Conservation (phyloP, 768 basidiomycete genomes). For the Termitomyces sp. region DNA sequence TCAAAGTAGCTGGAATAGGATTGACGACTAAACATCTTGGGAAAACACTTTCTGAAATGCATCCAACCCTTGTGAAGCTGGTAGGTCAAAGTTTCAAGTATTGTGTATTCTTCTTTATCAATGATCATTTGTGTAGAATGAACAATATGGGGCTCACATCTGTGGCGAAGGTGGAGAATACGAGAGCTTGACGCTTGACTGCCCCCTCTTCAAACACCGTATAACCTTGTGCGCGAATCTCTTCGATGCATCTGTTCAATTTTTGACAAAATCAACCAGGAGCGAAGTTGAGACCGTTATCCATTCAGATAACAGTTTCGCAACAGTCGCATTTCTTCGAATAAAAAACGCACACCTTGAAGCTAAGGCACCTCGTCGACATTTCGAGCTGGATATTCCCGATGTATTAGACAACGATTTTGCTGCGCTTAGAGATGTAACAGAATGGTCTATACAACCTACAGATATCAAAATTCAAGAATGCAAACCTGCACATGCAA, state of each 20-base stretch:
- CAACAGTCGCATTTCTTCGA: conserved; percentile 87
- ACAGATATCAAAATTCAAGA: neutral
- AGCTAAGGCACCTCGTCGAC: conserved; percentile 32
- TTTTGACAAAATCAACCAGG: conserved; percentile 25
- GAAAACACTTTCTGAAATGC: conserved; percentile 67
- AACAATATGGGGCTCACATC: conserved; percentile 81
- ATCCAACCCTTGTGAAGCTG: conserved; percentile 63
- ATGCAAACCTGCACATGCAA: neutral
- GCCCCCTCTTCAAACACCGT: conserved; percentile 77
- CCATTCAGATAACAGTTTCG: conserved; percentile 77
- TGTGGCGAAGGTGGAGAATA: conserved; percentile 99
- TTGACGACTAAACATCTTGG: conserved; percentile 75
- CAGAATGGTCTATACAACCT: conserved; percentile 3
- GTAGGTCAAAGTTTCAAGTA: conserved; percentile 33
- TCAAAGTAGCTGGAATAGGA: conserved; percentile 96
- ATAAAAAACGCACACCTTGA: conserved; percentile 65
- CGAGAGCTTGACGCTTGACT: conserved; percentile 88
- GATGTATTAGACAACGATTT: conserved; percentile 46
- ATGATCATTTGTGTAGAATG: conserved; percentile 44
- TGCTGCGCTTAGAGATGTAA: conserved; percentile 18
- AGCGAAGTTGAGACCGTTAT: conserved; percentile 65
- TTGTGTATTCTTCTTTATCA: neutral
- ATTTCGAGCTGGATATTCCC: conserved; percentile 32
- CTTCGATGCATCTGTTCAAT: conserved; percentile 1
- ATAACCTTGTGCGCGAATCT: conserved; percentile 56